These are phyloP conservation scores for Solanum appendiculatum DNA, from an alignment of 257 asterid species.

Conservation along the genomic window DNA sequence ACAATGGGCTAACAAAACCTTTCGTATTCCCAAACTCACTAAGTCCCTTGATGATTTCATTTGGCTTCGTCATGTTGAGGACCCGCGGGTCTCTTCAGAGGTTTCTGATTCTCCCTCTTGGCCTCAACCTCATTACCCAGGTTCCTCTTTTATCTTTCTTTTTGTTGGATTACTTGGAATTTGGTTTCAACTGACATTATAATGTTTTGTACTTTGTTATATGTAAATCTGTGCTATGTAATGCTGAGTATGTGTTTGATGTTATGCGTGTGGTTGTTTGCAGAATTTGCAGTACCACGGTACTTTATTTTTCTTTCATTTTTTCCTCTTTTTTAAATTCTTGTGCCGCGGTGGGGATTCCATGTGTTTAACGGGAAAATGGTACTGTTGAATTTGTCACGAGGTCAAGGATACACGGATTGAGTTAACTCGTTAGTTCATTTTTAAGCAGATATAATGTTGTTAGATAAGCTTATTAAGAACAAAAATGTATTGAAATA, in stretches of 20 bases:
- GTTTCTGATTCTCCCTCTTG: slow-evolving; percentile 32
- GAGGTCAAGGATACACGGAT: background rate
- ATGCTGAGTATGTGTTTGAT: background rate
- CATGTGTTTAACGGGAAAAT: background rate
- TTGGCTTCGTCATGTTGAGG: slow-evolving; percentile 76
- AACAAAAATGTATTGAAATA: background rate
- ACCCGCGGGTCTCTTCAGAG: slow-evolving; percentile 23
- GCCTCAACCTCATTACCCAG: slow-evolving; percentile 87
- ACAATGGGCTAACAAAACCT: slow-evolving; percentile 58
- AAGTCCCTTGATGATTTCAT: slow-evolving; percentile 61
- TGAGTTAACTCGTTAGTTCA: background rate
- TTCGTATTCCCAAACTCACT: slow-evolving; percentile 44
- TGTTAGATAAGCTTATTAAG: background rate
- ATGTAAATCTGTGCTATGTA: background rate
- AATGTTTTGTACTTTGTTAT: background rate
- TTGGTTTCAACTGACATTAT: background rate
- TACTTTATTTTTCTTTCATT: background rate
- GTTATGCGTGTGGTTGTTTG: background rate
- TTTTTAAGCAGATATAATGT: background rate
- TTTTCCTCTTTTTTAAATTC: background rate
- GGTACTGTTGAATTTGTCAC: background rate
- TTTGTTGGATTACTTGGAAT: background rate
- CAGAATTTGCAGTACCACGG: background rate
- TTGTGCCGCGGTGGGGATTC: background rate
- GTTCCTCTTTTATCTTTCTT: slow-evolving; percentile 5